Evolutionary conservation across 2,329 filamentous ascomycete species (phyloP), one percentile per base, ranked within the genome.

Genomic region (Aspergillus sp.): DNA sequence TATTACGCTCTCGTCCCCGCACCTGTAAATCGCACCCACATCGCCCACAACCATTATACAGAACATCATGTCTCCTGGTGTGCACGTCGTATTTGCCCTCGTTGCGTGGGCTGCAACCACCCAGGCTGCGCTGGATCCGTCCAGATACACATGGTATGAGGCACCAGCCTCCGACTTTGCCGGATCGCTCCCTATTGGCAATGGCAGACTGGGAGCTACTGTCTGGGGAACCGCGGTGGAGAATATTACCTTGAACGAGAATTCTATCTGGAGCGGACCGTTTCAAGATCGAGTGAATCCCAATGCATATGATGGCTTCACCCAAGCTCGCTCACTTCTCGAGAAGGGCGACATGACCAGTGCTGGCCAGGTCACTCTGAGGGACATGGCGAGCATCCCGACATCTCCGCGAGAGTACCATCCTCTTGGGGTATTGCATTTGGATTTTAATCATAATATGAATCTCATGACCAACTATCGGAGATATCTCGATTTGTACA

Each of bases 211-310:
- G 3, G 60, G 50, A 4, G 59, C 52, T 8, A 49, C 53, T 9
- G 48, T 61, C n/a, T 61, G 54, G 35, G 58, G 60, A 3, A 47
- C 50, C 1, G 36, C 45, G 0, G 24, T 44, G 4, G 60, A 62
- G 45, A 53, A 50, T 13, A 8, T 62, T 24, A 58, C 59, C 3
- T 16, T 62, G 17, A 60, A 60, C n/a, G 60, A 62, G 49, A 55
- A 60, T 36, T 55, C 57, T 19, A 53, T 62, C 33, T 62, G 59
- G 60, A 54, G 48, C 19, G 59, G 60, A 1, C 56, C 59, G 4
- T 53, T 61, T 22, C 24, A 51, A 22, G 49, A 61, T 26, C 51
- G 59, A 0, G 48, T 51, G 6, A 56, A 56, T n/a, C 48, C 54
- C 1, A 42, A 53, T 11, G 44, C 56, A 1, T 49, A 43, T 6